These are phyloP conservation scores for Pezicula radicicola DNA, from an alignment of 2,329 filamentous ascomycete genomes.

Conservation along the genomic window DNA sequence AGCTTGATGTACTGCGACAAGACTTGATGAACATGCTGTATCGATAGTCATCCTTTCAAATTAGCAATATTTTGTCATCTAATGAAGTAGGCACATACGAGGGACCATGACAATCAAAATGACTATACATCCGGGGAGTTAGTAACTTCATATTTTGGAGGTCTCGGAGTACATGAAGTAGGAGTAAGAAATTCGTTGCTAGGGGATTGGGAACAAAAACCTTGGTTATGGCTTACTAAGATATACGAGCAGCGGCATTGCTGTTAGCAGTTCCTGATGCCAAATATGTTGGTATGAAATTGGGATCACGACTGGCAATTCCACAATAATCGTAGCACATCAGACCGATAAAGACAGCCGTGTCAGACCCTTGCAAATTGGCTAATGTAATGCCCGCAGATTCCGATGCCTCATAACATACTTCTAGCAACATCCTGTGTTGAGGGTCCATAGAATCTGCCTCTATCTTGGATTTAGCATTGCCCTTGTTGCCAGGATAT, in stretches of 20 bases:
- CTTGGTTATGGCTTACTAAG: conserved; percentile 31
- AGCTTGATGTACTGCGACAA: conserved; percentile 52
- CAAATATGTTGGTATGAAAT: conserved; percentile 27
- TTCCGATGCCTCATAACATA: conserved; percentile 58
- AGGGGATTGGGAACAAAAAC: background rate
- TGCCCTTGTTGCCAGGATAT: background rate
- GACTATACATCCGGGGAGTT: background rate
- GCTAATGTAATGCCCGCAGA: background rate
- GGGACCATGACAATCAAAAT: background rate
- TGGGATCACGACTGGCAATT: conserved; percentile 31
- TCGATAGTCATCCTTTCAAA: conserved; percentile 44
- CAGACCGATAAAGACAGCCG: background rate
- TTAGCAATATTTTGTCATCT: background rate
- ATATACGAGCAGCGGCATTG: conserved; percentile 35
- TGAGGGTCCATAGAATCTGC: conserved; percentile 34
- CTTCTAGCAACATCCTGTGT: conserved; percentile 44
- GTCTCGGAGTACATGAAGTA: background rate
- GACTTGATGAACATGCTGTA: conserved; percentile 53
- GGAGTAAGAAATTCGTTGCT: background rate
- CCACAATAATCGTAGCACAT: conserved; percentile 32
- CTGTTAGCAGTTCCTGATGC: conserved; percentile 27
- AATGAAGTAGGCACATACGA: background rate
- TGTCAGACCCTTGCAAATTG: background rate
- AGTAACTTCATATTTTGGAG: background rate
- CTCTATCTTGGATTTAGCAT: conserved; percentile 19